Conservation (phyloP, 805 yeast species). For the Henningerozyma blattae region DNA sequence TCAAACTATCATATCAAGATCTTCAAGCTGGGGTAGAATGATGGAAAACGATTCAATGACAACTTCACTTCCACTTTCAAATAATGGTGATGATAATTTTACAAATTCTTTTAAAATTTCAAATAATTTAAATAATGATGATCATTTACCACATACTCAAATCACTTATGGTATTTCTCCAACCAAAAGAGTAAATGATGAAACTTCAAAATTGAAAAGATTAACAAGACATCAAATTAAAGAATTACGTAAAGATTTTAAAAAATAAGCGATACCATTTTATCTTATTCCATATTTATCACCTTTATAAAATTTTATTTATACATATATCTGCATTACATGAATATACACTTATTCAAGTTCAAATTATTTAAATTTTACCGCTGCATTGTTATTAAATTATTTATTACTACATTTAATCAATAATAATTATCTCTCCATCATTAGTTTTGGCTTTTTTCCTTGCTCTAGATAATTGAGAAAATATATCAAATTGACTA, state of each 20-base stretch:
- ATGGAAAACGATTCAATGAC: constrained; percentile 6
- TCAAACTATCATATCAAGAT: no score
- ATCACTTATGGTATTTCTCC: constrained; percentile 17
- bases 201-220: constrained; percentile 5
- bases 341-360: no score
- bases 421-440: constrained; percentile 21
- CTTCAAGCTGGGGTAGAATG: constrained; percentile 21
- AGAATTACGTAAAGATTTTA: no score
- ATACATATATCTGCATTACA: no score
- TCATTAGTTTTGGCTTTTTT: constrained; percentile 17
- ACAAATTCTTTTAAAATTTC: neutral
- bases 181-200: neutral
- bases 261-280: no score
- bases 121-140: neutral
- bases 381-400: no score
- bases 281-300: no score
- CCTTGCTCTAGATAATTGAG: constrained; percentile 20
- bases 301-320: no score
- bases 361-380: no score
- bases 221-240: constrained; percentile 15
- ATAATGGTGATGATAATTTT: neutral
- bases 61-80: neutral
- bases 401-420: no score
- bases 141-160: constrained; percentile 11
- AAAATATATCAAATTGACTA: constrained; percentile 21